Evolutionary conservation across 1,284 basidiomycete genomes (phyloP), one percentile per base, ranked within the genome.

Genomic region (Prillingera fragicola): DNA sequence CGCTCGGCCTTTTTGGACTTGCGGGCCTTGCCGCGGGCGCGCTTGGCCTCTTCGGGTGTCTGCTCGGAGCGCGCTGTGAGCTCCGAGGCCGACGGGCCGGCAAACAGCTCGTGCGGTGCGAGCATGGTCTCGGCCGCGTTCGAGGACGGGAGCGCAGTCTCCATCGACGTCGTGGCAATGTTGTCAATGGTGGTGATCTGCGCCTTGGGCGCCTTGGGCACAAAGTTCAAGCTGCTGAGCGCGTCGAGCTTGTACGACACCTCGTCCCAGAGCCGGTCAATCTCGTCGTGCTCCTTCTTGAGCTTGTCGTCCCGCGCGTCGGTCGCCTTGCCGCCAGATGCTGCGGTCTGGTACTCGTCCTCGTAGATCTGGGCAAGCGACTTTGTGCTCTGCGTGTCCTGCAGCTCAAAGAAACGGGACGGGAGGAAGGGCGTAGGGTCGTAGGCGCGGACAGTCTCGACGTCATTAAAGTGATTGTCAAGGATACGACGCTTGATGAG

Each of bases 331-430:
- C 62, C 69, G 18, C 67, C 72, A 5, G 60, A 41, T 0, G 68
- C 80, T 17, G 79, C 78, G 2, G 81, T 80, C 38, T 83, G 76
- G 70, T 86, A 98, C 54, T 95, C 91, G 53, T 87, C 84, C 67
- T 96, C 95, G 71, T 98, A 98, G 48, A 97, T 87, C 72, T 98
- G 87, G 7, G 91, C 91, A 26, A 99, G 79, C 0, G 87, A 91
- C 68, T 91, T 85, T 13, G 80, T 76, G 6, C 85, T 89, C 66
- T 91, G 87, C 12, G 80, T 82, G 60, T 96, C 92, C 62, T 90
- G 82, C 15, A 98, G 76, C 63, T 97, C 91, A 50, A 96, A 82
- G 54, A 89, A 76, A 18, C 85, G 80, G 0, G 89, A 94, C 0
- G 94, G 89, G 1, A 97, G 75, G 77, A 94, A 97, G 0, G 89